phyloP scores from a whole-genome alignment of 768 basidiomycete species.

The Leccinum incarnatum region DNA sequence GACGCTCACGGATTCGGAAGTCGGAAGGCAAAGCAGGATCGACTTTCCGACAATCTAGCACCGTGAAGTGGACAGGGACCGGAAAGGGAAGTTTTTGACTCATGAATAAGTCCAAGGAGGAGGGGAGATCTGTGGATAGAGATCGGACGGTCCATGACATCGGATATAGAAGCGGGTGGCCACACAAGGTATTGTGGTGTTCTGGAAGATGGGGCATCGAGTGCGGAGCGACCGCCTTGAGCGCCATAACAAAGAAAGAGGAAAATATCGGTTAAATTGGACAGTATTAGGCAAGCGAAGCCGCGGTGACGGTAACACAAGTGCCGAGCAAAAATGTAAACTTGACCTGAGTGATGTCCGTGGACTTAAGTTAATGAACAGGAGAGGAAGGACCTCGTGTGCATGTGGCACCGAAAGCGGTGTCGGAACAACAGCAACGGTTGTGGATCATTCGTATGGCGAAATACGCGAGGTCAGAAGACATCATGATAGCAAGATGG shows the following conservation, averaged over 20 bases:
- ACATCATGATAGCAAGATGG: slow-evolving; percentile 5
- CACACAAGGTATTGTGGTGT: slow-evolving; percentile 12
- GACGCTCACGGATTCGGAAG: slow-evolving; percentile 33
- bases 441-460: slow-evolving; percentile 20
- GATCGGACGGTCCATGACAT: slow-evolving; percentile 17
- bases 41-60: slow-evolving; percentile 37
- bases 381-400: slow-evolving; percentile 36
- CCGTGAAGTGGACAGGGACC: slow-evolving; percentile 21
- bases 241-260: slow-evolving; percentile 31
- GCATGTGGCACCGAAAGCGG: slow-evolving; percentile 33
- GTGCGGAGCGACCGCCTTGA: slow-evolving; percentile 23
- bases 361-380: slow-evolving; percentile 39
- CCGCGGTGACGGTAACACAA: slow-evolving; percentile 37
- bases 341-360: slow-evolving; percentile 34
- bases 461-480: slow-evolving; percentile 12
- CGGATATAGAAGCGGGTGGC: slow-evolving; percentile 13
- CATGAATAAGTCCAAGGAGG: slow-evolving; percentile 9
- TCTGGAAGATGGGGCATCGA: slow-evolving; percentile 23
- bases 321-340: slow-evolving; percentile 33
- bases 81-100: slow-evolving; percentile 23
- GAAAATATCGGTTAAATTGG: slow-evolving; percentile 31
- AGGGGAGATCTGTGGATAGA: slow-evolving; percentile 18
- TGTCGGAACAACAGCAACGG: slow-evolving; percentile 27
- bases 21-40: slow-evolving; percentile 31
- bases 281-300: slow-evolving; percentile 33